Conservation (phyloP, 441 rosid genomes). For the Macaranga tanarius region DNA sequence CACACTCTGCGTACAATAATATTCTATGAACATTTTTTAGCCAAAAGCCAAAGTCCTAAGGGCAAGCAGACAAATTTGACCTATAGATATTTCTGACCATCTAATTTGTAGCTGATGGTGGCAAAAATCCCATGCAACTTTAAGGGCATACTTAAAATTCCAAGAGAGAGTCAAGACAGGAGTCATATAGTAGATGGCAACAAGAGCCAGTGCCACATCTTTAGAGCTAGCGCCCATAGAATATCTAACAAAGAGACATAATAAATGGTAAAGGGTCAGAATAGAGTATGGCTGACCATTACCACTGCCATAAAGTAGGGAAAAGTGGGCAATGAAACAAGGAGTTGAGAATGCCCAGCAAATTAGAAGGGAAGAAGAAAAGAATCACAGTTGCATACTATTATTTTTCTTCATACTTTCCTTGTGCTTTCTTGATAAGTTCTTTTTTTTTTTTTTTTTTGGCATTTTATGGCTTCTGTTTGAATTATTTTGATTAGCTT, state of each 20-base stretch:
- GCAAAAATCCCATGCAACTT: not conserved
- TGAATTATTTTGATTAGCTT: constrained; percentile 5
- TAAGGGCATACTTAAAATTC: too few species aligned
- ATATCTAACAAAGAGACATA: not conserved
- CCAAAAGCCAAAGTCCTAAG: not conserved
- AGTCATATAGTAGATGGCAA: not conserved
- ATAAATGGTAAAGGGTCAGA: not conserved
- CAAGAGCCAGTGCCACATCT: not conserved
- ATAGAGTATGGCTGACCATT: not conserved
- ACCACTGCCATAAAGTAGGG: not conserved
- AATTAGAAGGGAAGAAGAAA: not conserved
- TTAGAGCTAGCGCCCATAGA: not conserved
- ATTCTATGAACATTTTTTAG: not conserved
- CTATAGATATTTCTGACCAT: not conserved
- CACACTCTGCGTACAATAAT: not conserved
- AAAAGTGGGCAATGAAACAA: not conserved
- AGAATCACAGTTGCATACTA: not conserved
- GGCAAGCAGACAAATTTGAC: not conserved
- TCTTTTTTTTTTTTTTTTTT: not conserved
- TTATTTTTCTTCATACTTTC: not conserved
- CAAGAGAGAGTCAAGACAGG: too few species aligned
- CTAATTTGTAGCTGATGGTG: constrained; percentile 6
- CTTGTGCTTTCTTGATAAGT: not conserved
- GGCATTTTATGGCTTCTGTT: not conserved
- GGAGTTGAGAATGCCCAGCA: not conserved